Percentiles rank a stretch among this genome's conserved stretches.
phyloP scores from a whole-genome alignment of 2,329 filamentous ascomycete species.

The Anthostomella pinea region DNA sequence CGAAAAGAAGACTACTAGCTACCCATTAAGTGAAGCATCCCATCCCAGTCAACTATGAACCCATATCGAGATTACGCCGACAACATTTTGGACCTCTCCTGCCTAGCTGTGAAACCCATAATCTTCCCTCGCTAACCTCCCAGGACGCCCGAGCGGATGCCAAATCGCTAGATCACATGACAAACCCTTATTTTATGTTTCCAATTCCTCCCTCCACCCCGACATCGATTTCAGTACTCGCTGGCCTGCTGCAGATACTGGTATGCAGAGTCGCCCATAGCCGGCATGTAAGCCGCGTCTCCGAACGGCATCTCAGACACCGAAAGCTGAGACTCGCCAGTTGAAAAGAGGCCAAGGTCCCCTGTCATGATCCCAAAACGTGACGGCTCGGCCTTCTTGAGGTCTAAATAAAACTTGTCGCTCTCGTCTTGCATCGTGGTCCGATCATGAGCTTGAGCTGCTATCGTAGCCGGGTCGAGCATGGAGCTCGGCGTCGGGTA shows the following conservation, averaged over 20 bases:
- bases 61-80: too few species aligned
- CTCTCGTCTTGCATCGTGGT: conserved; percentile 8
- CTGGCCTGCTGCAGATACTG: conserved; percentile 15
- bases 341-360: conserved; percentile 27
- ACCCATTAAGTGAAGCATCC: too few species aligned
- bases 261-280: conserved; percentile 15
- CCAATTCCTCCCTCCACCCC: too few species aligned
- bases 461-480: conserved; percentile 11
- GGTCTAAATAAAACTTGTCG: conserved; percentile 19
- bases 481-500: conserved; percentile 18
- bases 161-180: too few species aligned
- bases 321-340: conserved; percentile 21
- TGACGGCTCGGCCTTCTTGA: conserved; percentile 20
- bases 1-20: neutral
- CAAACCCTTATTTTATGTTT: too few species aligned
- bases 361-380: conserved; percentile 26
- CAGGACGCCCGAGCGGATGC: too few species aligned
- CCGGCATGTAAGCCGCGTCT: conserved; percentile 16
- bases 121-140: too few species aligned
- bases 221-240: too few species aligned
- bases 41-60: too few species aligned
- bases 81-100: too few species aligned
- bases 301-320: conserved; percentile 23
- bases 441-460: conserved; percentile 11
- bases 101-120: too few species aligned